Conservation (phyloP, 257 asterid genomes). For the Solanum rostratum region DNA sequence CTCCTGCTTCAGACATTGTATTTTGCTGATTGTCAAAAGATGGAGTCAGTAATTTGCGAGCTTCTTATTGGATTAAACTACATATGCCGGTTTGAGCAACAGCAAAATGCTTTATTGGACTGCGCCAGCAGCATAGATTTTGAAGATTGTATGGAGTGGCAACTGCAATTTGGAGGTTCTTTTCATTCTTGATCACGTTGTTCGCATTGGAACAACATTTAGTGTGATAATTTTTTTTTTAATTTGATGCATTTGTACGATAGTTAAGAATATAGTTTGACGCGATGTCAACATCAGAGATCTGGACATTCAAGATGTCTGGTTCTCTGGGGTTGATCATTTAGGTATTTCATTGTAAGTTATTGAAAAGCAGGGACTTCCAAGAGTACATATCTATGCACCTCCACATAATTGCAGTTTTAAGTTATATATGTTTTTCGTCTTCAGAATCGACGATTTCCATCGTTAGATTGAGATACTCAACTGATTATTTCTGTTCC, state of each 20-base stretch:
- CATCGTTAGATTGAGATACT: neutral
- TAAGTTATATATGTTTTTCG: neutral
- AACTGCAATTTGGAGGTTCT: slow-evolving; percentile 33
- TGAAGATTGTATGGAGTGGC: slow-evolving; percentile 78
- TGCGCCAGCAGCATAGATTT: slow-evolving; percentile 84
- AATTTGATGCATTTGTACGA: neutral
- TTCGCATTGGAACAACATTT: neutral
- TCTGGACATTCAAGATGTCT: neutral
- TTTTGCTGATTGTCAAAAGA: slow-evolving; percentile 66
- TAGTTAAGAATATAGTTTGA: neutral
- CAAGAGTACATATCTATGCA: neutral
- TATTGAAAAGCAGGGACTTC: neutral
- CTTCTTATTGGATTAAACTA: slow-evolving; percentile 75
- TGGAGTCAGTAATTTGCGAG: slow-evolving; percentile 66
- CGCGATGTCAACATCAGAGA: neutral
- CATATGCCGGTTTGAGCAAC: slow-evolving; percentile 85
- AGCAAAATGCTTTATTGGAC: slow-evolving; percentile 77
- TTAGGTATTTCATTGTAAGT: neutral
- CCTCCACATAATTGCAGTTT: neutral
- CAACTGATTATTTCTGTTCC: neutral
- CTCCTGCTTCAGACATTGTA: slow-evolving; percentile 77
- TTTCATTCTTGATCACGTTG: slow-evolving; percentile 23
- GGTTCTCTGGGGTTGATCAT: neutral
- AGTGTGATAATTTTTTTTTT: neutral
- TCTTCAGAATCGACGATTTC: neutral